These are phyloP conservation scores for Hypomontagnella monticulosa DNA, from an alignment of 495 filamentous ascomycete genomes.

Conservation along the genomic window DNA sequence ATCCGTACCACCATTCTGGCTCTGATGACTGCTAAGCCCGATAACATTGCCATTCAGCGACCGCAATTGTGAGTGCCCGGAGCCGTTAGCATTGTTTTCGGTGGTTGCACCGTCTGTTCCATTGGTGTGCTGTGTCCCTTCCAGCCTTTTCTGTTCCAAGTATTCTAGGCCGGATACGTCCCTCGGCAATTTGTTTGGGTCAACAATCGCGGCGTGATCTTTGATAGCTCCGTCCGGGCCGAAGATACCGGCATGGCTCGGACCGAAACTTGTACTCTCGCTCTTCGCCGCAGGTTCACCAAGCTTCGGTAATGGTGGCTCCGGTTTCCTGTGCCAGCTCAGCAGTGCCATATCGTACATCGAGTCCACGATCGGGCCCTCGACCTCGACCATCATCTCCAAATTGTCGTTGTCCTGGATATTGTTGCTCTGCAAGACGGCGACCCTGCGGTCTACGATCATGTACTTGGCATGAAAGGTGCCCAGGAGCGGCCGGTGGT, in stretches of 20 bases:
- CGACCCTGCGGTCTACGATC: conserved; percentile 75
- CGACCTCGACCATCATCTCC: conserved; percentile 82
- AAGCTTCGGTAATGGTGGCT: conserved; percentile 69
- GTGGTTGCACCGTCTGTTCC: neutral
- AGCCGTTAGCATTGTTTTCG: neutral
- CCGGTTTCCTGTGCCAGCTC: conserved; percentile 71
- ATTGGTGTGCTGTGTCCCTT: neutral
- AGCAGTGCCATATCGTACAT: conserved; percentile 77
- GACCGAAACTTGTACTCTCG: conserved; percentile 29
- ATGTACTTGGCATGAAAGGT: conserved; percentile 84
- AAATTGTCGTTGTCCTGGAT: conserved; percentile 81
- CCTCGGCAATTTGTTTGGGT: conserved; percentile 37
- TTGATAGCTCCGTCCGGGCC: conserved; percentile 41
- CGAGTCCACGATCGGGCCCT: conserved; percentile 79
- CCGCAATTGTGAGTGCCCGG: neutral
- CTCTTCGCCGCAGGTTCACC: conserved; percentile 58
- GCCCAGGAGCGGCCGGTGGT: conserved; percentile 74
- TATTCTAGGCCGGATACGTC: conserved; percentile 35
- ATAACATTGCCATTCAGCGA: neutral
- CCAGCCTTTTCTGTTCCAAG: neutral
- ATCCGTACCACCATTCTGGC: neutral
- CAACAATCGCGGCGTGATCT: conserved; percentile 39
- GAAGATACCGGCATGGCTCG: conserved; percentile 40
- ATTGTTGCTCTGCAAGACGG: conserved; percentile 77
- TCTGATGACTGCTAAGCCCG: neutral